A percentile compares a stretch with the other conserved stretches of the same genome.
phyloP scores from a whole-genome alignment of 2,329 filamentous ascomycete genomes.

The Plenodomus lindquistii region DNA sequence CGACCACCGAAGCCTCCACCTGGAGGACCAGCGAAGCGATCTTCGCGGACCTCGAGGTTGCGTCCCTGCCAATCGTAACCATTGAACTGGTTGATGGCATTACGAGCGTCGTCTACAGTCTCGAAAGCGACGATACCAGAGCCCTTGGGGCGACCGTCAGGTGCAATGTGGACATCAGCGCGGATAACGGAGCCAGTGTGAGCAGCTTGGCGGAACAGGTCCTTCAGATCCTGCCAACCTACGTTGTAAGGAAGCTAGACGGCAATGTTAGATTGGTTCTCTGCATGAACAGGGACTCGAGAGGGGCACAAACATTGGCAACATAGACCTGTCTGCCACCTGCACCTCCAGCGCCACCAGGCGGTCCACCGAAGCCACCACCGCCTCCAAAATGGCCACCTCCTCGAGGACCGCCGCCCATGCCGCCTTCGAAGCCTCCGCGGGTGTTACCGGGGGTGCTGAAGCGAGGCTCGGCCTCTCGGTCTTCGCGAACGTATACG shows the following conservation, averaged over 20 bases:
- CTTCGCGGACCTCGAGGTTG: constrained; percentile 89
- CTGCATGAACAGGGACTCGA: constrained; percentile 20
- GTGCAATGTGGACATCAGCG: constrained; percentile 90
- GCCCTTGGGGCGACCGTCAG: constrained; percentile 91
- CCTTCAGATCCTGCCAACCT: constrained; percentile 98
- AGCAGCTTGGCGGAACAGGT: constrained; percentile 89
- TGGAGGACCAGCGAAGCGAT: constrained; percentile 77
- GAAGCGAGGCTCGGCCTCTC: constrained; percentile 96
- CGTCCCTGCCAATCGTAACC: constrained; percentile 98
- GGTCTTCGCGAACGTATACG: constrained; percentile 98
- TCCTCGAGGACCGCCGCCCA: constrained; percentile 44
- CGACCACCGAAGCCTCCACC: constrained; percentile 51
- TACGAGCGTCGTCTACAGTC: constrained; percentile 89
- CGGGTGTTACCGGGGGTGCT: constrained; percentile 66
- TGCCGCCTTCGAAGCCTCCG: constrained; percentile 54
- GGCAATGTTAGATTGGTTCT: constrained; percentile 36
- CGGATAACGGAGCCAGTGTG: constrained; percentile 69
- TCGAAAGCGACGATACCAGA: constrained; percentile 98
- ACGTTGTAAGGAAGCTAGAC: constrained; percentile 91
- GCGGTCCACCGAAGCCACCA: constrained; percentile 48
- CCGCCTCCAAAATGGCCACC: constrained; percentile 51
- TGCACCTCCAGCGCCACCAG: constrained; percentile 64
- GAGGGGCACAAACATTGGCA: constrained; percentile 83
- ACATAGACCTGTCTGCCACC: constrained; percentile 92
- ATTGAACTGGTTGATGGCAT: constrained; percentile 96